These are phyloP conservation scores for Ustilago sp. DNA, from an alignment of 1,284 basidiomycete species.

Conservation along the genomic window DNA sequence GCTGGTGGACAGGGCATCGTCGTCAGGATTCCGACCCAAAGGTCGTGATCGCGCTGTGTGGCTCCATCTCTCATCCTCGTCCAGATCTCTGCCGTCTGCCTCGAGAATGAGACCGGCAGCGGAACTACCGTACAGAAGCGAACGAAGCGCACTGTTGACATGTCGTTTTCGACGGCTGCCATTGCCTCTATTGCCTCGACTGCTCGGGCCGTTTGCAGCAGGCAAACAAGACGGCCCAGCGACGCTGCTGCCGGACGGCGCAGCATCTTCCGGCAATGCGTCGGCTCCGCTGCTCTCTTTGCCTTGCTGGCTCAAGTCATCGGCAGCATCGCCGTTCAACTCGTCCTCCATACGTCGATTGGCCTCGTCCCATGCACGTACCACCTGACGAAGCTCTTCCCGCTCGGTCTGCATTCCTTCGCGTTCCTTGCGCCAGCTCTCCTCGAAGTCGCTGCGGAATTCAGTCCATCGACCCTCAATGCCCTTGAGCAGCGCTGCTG, in stretches of 20 bases:
- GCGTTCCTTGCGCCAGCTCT: constrained; percentile 73
- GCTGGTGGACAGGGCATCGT: constrained; percentile 44
- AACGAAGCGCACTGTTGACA: constrained; percentile 53
- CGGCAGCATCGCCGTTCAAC: constrained; percentile 26
- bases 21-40: constrained; percentile 27
- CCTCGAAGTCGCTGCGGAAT: constrained; percentile 71
- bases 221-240: constrained; percentile 11
- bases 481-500: constrained; percentile 54
- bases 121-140: constrained; percentile 50
- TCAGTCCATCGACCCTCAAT: constrained; percentile 82
- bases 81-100: constrained; percentile 20
- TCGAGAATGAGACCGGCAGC: constrained; percentile 33
- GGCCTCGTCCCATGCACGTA: constrained; percentile 83
- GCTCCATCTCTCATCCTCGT: constrained; percentile 38
- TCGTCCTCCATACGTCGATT: constrained; percentile 71
- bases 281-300: constrained; percentile 16
- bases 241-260: constrained; percentile 1
- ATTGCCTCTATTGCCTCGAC: constrained; percentile 22
- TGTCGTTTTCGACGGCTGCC: constrained; percentile 44
- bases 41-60: constrained; percentile 19
- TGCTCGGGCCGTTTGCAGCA: constrained; percentile 2
- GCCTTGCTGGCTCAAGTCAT: constrained; percentile 7
- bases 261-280: constrained; percentile 12
- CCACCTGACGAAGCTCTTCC: constrained; percentile 78
- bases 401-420: constrained; percentile 86